Percentiles rank a stretch among this genome's conserved stretches.
phyloP scores from a whole-genome alignment of 352 stramenopile genomes.

The Saprolegnia diclina region DNA sequence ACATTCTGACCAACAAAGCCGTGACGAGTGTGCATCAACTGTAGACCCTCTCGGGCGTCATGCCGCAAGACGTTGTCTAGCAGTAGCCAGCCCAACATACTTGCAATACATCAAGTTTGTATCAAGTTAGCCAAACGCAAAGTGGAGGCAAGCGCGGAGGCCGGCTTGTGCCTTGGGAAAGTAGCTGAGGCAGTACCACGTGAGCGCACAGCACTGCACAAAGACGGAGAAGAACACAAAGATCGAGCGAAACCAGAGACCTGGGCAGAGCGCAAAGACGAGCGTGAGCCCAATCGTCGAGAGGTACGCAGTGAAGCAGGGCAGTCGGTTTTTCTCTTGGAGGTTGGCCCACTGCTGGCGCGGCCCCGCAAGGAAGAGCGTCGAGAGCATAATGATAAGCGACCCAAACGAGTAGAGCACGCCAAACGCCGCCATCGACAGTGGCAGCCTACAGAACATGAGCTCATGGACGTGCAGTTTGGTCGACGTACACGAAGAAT shows the following conservation, averaged over 20 bases:
- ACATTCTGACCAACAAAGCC: background rate
- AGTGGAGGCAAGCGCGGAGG: background rate
- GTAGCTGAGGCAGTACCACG: slow-evolving; percentile 24
- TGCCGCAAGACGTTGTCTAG: background rate
- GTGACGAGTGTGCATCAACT: background rate
- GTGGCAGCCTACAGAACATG: background rate
- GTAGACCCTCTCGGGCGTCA: background rate
- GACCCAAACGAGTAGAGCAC: slow-evolving; percentile 13
- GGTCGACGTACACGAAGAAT: slow-evolving; percentile 11
- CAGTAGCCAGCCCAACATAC: no score
- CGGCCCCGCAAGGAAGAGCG: slow-evolving; percentile 1
- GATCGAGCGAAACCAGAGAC: slow-evolving; percentile 15
- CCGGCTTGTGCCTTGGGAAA: slow-evolving; percentile 9
- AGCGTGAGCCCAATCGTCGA: slow-evolving; percentile 5
- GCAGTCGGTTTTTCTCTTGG: background rate
- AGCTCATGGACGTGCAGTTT: background rate
- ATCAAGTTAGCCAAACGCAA: slow-evolving; percentile 2
- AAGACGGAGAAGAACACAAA: slow-evolving; percentile 16
- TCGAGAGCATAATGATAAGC: slow-evolving; percentile 11
- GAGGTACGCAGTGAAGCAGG: slow-evolving; percentile 13
- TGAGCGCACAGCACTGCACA: slow-evolving; percentile 7
- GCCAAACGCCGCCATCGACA: slow-evolving; percentile 19
- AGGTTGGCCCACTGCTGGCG: slow-evolving; percentile 15
- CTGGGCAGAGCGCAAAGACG: slow-evolving; percentile 16
- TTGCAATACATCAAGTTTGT: background rate